Base-by-base conservation (phyloP, 257 asterid genomes). In the Eucommia ulmoides region DNA sequence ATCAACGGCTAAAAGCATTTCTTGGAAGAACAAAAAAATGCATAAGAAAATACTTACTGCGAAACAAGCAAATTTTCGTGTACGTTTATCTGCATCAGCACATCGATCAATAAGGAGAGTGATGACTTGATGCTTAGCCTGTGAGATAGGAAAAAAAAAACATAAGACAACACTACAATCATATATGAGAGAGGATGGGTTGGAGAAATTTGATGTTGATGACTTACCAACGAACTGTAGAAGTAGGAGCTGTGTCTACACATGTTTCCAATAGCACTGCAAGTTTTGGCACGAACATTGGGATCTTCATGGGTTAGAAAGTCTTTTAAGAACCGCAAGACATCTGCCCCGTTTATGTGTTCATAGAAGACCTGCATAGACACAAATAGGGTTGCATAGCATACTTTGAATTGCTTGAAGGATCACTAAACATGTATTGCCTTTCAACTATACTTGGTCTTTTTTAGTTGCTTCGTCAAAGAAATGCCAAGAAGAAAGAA, bases 241-340 rank as follows among this genome's bases (percentile, higher is more conserved):
- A 91, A 91, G 69, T 79, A 81, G 63, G 93, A 79, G 77, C 92
- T 86, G 69, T 91, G 95, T 52, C 99, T 87, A 75, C 99, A 91
- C 93, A 91, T 81, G 69, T 91, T 91, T 65, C 99, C 99, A 48
- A 91, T 62, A 17, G 83, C 97, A 62, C 96, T 83, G 79, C 97
- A 86, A 52, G 94, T 68, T 75, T 87, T 86, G 47, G 96, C 78
- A 50, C 97, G 97, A 41, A 91, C 48, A 65, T 91, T 86, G 26
- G 95, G 77, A 67, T 91, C 99, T 64, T 83, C 92, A 54, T 91
- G 88, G 23, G 73, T 71, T 54, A 91, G 87, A 64, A 81, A 81
- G 57, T 59, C 73, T 73, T 76, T 86, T 67, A 91, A 75, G 52
- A 75, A 76, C 58, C 66, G 83, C 78, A 83, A 61, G 65, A 91